Evolutionary conservation across 768 basidiomycete genomes (phyloP).

Genomic region (Leccinum olivaceopallidum): DNA sequence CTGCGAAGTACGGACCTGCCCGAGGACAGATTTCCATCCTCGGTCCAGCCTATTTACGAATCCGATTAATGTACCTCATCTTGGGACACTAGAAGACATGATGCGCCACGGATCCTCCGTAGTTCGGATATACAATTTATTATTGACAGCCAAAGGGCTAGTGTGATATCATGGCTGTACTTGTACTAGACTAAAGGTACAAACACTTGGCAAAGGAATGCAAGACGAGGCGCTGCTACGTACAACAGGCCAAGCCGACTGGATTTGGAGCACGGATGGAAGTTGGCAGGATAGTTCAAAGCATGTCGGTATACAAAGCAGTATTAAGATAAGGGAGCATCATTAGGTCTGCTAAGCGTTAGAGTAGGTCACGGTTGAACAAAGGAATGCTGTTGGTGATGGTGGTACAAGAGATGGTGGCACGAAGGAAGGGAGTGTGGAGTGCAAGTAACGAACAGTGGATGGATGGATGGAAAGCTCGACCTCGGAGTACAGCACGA

Average conservation of each 20-base stretch:
- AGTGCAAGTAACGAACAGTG: neutral
- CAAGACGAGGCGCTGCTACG: neutral
- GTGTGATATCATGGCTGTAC: neutral
- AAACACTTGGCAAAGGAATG: neutral
- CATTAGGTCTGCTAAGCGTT: neutral
- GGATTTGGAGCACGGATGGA: neutral
- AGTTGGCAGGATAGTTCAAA: neutral
- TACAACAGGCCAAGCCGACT: neutral
- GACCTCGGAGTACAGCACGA: slow-evolving; percentile 12
- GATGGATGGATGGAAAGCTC: neutral
- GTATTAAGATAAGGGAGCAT: neutral
- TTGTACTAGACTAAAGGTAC: neutral
- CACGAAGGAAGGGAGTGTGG: neutral
- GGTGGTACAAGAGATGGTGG: slow-evolving; percentile 11
- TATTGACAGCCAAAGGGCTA: neutral
- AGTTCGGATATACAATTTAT: neutral
- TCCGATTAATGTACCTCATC: neutral
- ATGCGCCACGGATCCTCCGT: slow-evolving; percentile 12
- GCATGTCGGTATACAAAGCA: slow-evolving; percentile 7
- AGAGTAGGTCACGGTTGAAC: slow-evolving; percentile 9
- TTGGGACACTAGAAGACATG: neutral
- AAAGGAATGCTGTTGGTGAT: slow-evolving; percentile 12
- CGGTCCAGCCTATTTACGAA: neutral
- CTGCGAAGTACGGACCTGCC: neutral
- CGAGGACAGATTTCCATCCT: slow-evolving; percentile 3